phyloP scores from a whole-genome alignment of 2,329 filamentous ascomycete species.

The Fusarium xyrophilum region DNA sequence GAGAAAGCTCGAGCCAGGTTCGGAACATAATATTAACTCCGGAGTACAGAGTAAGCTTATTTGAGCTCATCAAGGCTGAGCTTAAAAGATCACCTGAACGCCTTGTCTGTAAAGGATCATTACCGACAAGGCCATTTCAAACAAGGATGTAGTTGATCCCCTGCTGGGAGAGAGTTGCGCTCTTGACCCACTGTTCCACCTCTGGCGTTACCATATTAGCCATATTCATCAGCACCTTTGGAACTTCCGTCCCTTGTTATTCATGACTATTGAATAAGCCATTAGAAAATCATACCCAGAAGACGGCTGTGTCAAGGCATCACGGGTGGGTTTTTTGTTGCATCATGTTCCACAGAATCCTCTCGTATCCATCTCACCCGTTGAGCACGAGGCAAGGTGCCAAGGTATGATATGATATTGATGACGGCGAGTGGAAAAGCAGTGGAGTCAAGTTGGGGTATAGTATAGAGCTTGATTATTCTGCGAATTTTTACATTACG shows the following conservation, averaged over 20 bases:
- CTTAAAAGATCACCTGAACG: not conserved
- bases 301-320: not conserved
- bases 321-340: not conserved
- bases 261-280: not conserved
- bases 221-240: not conserved
- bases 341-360: slow-evolving; percentile 6
- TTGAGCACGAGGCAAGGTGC: not conserved
- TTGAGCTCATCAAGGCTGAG: not conserved
- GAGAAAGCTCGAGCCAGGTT: slow-evolving; percentile 8
- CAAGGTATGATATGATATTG: not conserved
- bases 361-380: slow-evolving; percentile 1
- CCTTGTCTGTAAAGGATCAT: not conserved
- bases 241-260: not conserved
- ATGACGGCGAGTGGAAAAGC: not conserved
- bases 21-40: not conserved
- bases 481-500: not conserved
- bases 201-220: not conserved
- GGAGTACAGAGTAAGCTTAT: not conserved
- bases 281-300: not conserved
- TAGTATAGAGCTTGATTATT: not conserved
- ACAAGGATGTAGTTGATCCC: not conserved
- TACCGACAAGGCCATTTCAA: not conserved
- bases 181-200: not conserved
- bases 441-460: not conserved
- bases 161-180: not conserved